Conservation (phyloP, 208 protist genomes). For the Trypanosoma rangeli region DNA sequence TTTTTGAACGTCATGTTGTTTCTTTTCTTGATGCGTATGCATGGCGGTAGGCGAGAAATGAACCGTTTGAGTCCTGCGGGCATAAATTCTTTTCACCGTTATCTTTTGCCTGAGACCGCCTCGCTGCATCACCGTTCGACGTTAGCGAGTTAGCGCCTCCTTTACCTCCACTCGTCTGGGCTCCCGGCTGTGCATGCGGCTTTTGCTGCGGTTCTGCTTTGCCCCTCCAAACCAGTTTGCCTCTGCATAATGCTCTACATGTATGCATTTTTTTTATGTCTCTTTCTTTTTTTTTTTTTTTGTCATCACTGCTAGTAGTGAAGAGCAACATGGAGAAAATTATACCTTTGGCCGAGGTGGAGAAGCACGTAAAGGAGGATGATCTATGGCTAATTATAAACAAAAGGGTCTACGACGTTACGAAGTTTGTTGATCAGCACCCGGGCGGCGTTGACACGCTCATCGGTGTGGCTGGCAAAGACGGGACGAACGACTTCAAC, state of each 20-base stretch:
- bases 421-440: constrained; percentile 84
- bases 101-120: too few species aligned
- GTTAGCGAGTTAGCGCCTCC: too few species aligned
- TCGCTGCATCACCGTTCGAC: too few species aligned
- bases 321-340: constrained; percentile 15
- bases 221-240: background rate
- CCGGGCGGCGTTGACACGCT: constrained; percentile 90
- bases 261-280: background rate
- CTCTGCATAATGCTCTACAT: background rate
- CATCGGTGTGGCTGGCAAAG: constrained; percentile 75
- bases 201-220: too few species aligned
- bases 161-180: too few species aligned
- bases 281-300: constrained; percentile 22
- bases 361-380: constrained; percentile 57
- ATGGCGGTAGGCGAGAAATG: too few species aligned
- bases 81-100: background rate
- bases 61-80: background rate
- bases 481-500: constrained; percentile 86
- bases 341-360: constrained; percentile 57
- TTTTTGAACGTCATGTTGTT: background rate
- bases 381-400: constrained; percentile 87
- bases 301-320: constrained; percentile 7
- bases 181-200: too few species aligned
- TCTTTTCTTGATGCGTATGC: background rate
- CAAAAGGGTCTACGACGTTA: constrained; percentile 87